Percentiles rank a stretch among this genome's conserved stretches.
phyloP scores from a whole-genome alignment of 257 asterid genomes.

The Misopates orontium region DNA sequence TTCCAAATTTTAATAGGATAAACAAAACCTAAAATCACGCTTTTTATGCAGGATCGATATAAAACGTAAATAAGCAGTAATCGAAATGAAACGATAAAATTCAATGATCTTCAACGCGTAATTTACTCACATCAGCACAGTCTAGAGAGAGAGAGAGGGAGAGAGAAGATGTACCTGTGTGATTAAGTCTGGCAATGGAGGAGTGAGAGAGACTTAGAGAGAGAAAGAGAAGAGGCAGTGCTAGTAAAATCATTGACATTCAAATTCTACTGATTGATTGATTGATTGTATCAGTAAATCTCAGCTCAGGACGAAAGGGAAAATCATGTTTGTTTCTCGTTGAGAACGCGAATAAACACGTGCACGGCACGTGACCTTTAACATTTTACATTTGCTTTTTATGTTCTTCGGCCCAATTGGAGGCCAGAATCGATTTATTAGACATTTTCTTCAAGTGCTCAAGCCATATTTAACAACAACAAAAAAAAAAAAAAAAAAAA shows the following conservation, averaged over 20 bases:
- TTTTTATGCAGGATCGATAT: neutral
- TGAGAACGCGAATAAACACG: too few relatives aligned
- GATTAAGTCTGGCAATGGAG: slow-evolving; percentile 38
- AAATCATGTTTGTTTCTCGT: too few relatives aligned
- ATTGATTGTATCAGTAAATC: too few relatives aligned
- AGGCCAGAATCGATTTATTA: too few relatives aligned
- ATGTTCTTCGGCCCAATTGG: too few relatives aligned
- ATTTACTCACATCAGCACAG: neutral
- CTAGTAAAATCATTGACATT: slow-evolving; percentile 15
- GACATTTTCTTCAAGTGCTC: too few relatives aligned
- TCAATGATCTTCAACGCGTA: neutral
- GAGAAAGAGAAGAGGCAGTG: slow-evolving; percentile 43
- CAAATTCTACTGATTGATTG: neutral
- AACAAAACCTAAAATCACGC: too few relatives aligned
- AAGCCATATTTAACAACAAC: too few relatives aligned
- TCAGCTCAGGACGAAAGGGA: too few relatives aligned
- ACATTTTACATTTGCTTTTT: too few relatives aligned
- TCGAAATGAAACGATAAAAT: neutral
- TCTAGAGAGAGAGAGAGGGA: neutral
- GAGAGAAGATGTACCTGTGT: slow-evolving; percentile 33
- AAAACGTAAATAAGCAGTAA: neutral
- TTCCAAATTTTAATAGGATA: neutral
- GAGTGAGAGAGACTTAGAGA: slow-evolving; percentile 40
- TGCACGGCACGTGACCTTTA: too few relatives aligned
- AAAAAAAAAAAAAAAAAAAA: too few relatives aligned